Base-by-base conservation (phyloP, 1,139 yeast species). In the Meyerozyma sp. region DNA sequence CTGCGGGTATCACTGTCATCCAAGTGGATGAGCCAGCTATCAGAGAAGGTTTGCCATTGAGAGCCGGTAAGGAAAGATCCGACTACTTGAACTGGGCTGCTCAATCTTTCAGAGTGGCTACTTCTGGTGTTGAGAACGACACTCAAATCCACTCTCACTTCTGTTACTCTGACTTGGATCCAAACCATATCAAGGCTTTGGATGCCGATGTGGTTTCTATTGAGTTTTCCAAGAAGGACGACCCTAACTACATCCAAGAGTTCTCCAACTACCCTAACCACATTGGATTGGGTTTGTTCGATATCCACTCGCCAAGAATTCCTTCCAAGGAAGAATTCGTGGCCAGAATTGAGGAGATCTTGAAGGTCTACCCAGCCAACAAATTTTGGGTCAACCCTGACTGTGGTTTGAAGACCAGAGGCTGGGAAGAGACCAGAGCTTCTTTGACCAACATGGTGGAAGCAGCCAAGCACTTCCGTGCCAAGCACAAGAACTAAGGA, bases 311-410 rank as follows among this genome's bases (percentile, higher is more conserved):
- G 52, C 98, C 98, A 77, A 91, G 98, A 82, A 89, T 93, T 64
- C 98, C 98, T 65, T 91, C 98, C 47, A 86, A 84, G 75, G 90
- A 86, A 66, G 98, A 93, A 78, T 91, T 93, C 73, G 84, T 89
- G 69, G 75, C 84, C 68, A 90, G 96, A 79, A 88, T 93, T 65
- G 83, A 82, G 65, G 95, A 89, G 69, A 91, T 93, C 79, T 79
- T 93, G 74, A 89, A 90, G 78, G 94, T 87, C 53, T 93, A 91
- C 81, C 96, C 97, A 68, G 94, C 94, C 66, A 87, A 87, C 70
- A 91, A 91, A 76, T 87, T 93, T 83, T 93, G 98, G 98, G 94
- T 93, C 66, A 93, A 93, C 94, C 98, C 98, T 65, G 98, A 93
- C 79, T 93, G 98, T 84, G 98, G 98, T 83, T 82, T 91, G 73